phyloP scores from a whole-genome alignment of 2,329 filamentous ascomycete species.

The Rhynchosporium secalis region DNA sequence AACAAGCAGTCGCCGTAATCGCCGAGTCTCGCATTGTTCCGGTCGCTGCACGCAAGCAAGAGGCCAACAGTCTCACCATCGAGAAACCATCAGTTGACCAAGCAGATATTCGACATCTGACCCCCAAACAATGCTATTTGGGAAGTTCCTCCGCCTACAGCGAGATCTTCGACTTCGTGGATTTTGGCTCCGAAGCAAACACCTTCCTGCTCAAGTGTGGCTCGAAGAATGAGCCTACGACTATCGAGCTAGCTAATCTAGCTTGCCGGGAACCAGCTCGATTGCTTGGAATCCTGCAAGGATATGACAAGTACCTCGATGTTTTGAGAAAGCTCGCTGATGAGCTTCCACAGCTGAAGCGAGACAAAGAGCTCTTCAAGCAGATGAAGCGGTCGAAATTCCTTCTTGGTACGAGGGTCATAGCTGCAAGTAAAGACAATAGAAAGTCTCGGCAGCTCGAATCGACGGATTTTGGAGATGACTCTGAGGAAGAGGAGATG shows the following conservation, averaged over 20 bases:
- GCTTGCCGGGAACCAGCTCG: constrained; percentile 82
- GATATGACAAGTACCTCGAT: constrained; percentile 81
- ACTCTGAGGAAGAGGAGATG: constrained; percentile 47
- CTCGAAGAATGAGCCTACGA: constrained; percentile 88
- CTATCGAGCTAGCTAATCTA: constrained; percentile 78
- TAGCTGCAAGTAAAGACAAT: constrained; percentile 41
- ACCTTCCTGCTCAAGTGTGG: constrained; percentile 85
- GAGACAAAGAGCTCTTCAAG: constrained; percentile 74
- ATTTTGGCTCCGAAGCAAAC: constrained; percentile 87
- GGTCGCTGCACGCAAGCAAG: constrained; percentile 46
- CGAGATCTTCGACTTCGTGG: constrained; percentile 95
- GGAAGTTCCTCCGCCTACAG: constrained; percentile 70
- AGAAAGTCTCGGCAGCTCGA: constrained; percentile 22
- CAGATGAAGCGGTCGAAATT: constrained; percentile 76
- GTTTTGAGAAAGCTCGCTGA: constrained; percentile 81
- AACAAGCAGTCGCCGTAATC: constrained; percentile 59
- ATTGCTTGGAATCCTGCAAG: constrained; percentile 76
- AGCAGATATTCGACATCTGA: constrained; percentile 52
- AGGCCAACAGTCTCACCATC: constrained; percentile 32
- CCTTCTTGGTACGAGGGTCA: constrained; percentile 80
- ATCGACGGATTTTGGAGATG: constrained; percentile 42
- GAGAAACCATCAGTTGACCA: constrained; percentile 44
- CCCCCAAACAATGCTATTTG: constrained; percentile 77
- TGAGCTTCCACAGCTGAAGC: constrained; percentile 66
- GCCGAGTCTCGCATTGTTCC: constrained; percentile 71